A percentile compares a stretch with the other conserved stretches of the same genome.
phyloP scores from a whole-genome alignment of 2,329 filamentous ascomycete species.

The Aspergillus sp. region DNA sequence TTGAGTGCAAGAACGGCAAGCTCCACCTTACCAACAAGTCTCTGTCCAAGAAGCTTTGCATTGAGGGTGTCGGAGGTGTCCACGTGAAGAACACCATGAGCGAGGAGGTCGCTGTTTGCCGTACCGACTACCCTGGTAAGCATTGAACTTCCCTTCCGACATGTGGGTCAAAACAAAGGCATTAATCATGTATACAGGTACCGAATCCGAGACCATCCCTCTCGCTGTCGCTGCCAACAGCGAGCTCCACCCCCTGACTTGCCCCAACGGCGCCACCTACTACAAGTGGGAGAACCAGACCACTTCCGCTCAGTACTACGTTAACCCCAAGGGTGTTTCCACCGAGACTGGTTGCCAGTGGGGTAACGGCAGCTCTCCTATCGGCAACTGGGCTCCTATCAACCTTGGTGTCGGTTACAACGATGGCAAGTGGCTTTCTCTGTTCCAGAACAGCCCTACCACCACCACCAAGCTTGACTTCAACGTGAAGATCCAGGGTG shows the following conservation, averaged over 20 bases:
- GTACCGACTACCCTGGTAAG: slow-evolving; percentile 89
- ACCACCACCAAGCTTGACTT: slow-evolving; percentile 71
- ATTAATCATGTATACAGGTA: slow-evolving; percentile 47
- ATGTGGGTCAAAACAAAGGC: slow-evolving; percentile 2
- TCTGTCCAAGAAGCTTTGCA: slow-evolving; percentile 71
- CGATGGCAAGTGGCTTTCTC: slow-evolving; percentile 74
- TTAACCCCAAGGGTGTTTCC: slow-evolving; percentile 76
- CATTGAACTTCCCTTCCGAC: slow-evolving; percentile 30
- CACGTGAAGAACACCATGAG: slow-evolving; percentile 73
- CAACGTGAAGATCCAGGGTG: slow-evolving; percentile 74
- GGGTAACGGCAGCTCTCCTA: slow-evolving; percentile 60
- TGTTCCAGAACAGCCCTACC: slow-evolving; percentile 83
- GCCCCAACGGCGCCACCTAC: slow-evolving; percentile 71
- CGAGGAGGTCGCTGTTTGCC: slow-evolving; percentile 73
- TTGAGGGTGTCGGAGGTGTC: slow-evolving; percentile 69
- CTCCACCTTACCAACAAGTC: slow-evolving; percentile 73
- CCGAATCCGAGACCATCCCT: slow-evolving; percentile 83
- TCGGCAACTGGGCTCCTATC: slow-evolving; percentile 83
- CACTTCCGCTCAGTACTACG: slow-evolving; percentile 94
- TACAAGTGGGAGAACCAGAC: slow-evolving; percentile 73
- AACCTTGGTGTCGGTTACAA: slow-evolving; percentile 80
- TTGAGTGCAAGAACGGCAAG: slow-evolving; percentile 73
- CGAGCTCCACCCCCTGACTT: slow-evolving; percentile 65
- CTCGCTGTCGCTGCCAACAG: slow-evolving; percentile 63
- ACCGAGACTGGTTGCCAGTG: slow-evolving; percentile 74